Base-by-base conservation (phyloP, 305 asterid genomes). In the Fraxinus greggii region DNA sequence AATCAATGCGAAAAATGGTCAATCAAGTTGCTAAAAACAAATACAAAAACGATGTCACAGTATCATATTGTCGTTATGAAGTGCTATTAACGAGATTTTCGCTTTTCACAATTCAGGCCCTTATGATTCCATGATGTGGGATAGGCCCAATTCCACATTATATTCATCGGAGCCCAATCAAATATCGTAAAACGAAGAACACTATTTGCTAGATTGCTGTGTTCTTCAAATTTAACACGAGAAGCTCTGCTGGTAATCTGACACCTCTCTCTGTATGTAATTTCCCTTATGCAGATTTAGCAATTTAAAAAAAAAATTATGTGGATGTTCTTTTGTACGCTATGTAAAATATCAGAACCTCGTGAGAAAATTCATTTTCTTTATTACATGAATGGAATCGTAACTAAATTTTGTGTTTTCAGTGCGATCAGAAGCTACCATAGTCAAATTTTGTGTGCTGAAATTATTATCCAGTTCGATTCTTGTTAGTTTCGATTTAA, bases 231-330 rank as follows among this genome's bases (percentile, higher is more conserved):
- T 23, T 63, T 24, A 21, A 63, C 72, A 63, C 72, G 10, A 63
- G 72, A n/a, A 67, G 76, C 63, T 78, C 83, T 15, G 56, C 63
- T 19, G 85, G 85, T 85, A 85, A 78, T 75, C 76, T 54, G 31
- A 59, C 75, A 33, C 28, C 78, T 65, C 26, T 75, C 12, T 26
- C 9, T 28, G 31, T 40, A 5, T 59, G n/a, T 32, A 13, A 59
- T 59, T 4, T 32, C 2, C 54, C 19, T 67, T 42, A 17, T 31
- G 5, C 59, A 78, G 40, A 45, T 12, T 33, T 26, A 21, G 51
- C 72, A 12, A 56, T 76, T 82, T 82, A 5, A 31, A 31, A 29
- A 26, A 21, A 61, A 61, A 8, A 6, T 7, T 59, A 23, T 8
- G 32, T 63, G 15, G 10, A 8, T 63, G 31, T 65, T 65, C 33